phyloP scores from a whole-genome alignment of 2,329 filamentous ascomycete species.

The Calonectria montana region DNA sequence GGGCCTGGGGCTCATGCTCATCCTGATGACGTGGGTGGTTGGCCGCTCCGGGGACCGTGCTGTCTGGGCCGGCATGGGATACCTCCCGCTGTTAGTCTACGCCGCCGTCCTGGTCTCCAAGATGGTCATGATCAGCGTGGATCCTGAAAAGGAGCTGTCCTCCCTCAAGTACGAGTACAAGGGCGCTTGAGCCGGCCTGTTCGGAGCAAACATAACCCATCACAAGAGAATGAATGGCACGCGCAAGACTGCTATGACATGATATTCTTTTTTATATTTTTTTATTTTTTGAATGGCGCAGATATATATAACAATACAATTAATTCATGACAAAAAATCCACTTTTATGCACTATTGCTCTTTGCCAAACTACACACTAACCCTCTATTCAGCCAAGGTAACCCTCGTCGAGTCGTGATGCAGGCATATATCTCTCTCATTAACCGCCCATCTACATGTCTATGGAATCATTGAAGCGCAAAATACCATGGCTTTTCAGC shows the following conservation, averaged over 20 bases:
- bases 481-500: conserved; percentile 84
- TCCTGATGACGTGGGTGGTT: conserved; percentile 56
- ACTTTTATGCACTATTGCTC: not conserved
- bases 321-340: conserved; percentile 7
- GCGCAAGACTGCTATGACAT: not conserved
- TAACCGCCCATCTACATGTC: conserved; percentile 64
- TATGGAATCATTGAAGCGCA: conserved; percentile 94
- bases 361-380: conserved; percentile 7
- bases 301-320: not conserved
- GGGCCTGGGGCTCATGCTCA: conserved; percentile 64
- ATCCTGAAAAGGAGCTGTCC: conserved; percentile 73
- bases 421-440: conserved; percentile 36
- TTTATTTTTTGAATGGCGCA: not conserved
- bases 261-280: not conserved
- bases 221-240: not conserved
- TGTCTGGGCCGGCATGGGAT: conserved; percentile 58
- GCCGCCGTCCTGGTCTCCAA: conserved; percentile 70
- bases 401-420: conserved; percentile 27
- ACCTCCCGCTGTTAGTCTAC: conserved; percentile 69
- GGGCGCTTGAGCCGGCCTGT: conserved; percentile 61
- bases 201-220: not conserved
- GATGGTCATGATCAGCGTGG: conserved; percentile 74
- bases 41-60: conserved; percentile 47
- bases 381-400: conserved; percentile 30
- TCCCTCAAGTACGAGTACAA: conserved; percentile 74